Percentiles rank a stretch among this genome's conserved stretches.
Evolutionary conservation across 352 stramenopile species (phyloP).

Genomic region (Elongisporangium undulatum): DNA sequence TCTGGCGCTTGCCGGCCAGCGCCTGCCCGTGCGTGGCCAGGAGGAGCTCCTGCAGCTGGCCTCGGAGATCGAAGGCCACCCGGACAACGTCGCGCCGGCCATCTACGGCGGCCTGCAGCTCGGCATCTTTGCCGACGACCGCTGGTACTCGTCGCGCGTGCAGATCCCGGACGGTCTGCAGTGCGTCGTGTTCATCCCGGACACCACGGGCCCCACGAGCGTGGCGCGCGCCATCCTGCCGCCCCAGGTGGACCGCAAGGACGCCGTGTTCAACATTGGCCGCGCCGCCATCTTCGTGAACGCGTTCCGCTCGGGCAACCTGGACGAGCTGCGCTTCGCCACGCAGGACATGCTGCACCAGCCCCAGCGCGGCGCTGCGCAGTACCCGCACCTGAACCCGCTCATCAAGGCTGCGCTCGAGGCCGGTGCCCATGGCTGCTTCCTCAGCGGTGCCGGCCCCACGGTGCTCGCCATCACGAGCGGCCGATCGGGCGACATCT

Average conservation of each 20-base stretch:
- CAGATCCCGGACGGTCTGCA: constrained; percentile 94
- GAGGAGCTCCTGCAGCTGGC: constrained; percentile 98
- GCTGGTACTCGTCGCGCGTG: constrained; percentile 97
- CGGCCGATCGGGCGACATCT: constrained; percentile 97
- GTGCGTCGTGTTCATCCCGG: constrained; percentile 98
- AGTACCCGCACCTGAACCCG: constrained; percentile 97
- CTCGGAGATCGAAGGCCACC: constrained; percentile 97
- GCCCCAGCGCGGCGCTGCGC: constrained; percentile 91
- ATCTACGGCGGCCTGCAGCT: constrained; percentile 99
- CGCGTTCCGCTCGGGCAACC: constrained; percentile 94
- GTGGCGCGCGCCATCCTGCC: constrained; percentile 92
- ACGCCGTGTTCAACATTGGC: constrained; percentile 97
- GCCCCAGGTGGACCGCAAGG: constrained; percentile 82
- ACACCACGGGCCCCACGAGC: constrained; percentile 95
- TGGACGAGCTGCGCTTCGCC: constrained; percentile 95
- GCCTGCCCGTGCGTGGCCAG: constrained; percentile 77
- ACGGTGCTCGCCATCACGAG: constrained; percentile 98
- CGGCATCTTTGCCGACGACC: constrained; percentile 90
- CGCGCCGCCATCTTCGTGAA: constrained; percentile 97
- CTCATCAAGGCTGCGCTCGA: constrained; percentile 96
- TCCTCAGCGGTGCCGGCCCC: constrained; percentile 96
- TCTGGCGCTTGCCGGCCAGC: constrained; percentile 95
- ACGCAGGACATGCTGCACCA: constrained; percentile 95
- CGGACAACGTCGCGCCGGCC: constrained; percentile 98
- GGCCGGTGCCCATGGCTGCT: constrained; percentile 93